Conservation (phyloP, 2,329 filamentous ascomycete genomes). For the Aspergillus arachidicola region DNA sequence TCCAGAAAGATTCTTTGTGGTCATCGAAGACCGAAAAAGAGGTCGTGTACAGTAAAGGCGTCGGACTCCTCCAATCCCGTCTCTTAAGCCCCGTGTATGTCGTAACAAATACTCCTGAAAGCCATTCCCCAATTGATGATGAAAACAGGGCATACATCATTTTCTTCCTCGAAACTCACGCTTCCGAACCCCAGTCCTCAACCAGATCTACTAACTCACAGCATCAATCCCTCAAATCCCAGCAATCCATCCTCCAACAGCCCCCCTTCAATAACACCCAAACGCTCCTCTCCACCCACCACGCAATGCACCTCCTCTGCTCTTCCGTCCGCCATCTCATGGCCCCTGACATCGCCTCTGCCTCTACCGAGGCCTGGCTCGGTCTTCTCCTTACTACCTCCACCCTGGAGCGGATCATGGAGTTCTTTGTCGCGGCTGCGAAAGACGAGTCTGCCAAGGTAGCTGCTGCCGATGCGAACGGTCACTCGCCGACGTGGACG, state of each 20-base stretch:
- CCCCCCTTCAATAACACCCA: constrained; percentile 27
- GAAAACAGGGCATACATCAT: constrained; percentile 25
- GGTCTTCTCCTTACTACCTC: constrained; percentile 30
- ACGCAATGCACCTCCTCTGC: constrained; percentile 29
- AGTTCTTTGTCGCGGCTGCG: constrained; percentile 26
- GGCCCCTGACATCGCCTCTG: constrained; percentile 26
- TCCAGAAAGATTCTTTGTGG: constrained; percentile 23
- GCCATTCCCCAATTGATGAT: background rate
- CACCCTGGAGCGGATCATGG: constrained; percentile 27
- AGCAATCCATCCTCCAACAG: constrained; percentile 26
- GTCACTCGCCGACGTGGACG: constrained; percentile 19
- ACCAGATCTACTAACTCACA: background rate
- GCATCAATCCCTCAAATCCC: constrained; percentile 14
- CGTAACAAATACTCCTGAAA: background rate
- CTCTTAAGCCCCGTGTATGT: constrained; percentile 26
- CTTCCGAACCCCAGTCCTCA: background rate
- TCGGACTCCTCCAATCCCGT: constrained; percentile 24
- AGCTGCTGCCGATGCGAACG: background rate
- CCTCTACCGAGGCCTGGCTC: constrained; percentile 28
- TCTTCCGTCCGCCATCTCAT: constrained; percentile 27
- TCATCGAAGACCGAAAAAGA: constrained; percentile 31
- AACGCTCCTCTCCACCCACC: constrained; percentile 27
- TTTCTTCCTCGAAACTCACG: constrained; percentile 27
- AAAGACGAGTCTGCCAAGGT: constrained; percentile 17
- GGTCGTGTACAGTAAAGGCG: constrained; percentile 26